These are phyloP conservation scores for Metschnikowia dekortorum DNA, from an alignment of 805 yeast genomes.

Conservation along the genomic window DNA sequence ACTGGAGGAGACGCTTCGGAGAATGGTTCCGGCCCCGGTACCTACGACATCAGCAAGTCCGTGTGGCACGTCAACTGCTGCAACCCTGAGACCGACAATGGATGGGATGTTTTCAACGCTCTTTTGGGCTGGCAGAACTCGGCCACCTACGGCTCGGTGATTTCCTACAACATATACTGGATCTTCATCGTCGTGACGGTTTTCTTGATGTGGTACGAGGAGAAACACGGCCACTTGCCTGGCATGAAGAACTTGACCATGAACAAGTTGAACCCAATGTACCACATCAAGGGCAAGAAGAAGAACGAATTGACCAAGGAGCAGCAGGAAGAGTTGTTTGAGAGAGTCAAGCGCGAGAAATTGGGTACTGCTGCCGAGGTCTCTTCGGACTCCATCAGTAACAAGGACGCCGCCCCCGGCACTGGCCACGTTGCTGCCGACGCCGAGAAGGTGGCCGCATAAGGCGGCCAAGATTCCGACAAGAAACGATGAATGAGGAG, in stretches of 20 bases:
- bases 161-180: slow-evolving; percentile 90
- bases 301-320: slow-evolving; percentile 50
- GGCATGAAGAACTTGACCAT: slow-evolving; percentile 44
- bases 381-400: slow-evolving; percentile 9
- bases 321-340: slow-evolving; percentile 52
- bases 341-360: slow-evolving; percentile 21
- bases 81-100: slow-evolving; percentile 85
- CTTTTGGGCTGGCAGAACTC: slow-evolving; percentile 95
- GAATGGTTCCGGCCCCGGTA: slow-evolving; percentile 89
- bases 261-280: slow-evolving; percentile 65
- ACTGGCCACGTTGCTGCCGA: neutral
- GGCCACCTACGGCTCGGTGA: slow-evolving; percentile 87
- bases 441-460: slow-evolving; percentile 5
- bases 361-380: slow-evolving; percentile 9
- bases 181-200: slow-evolving; percentile 53
- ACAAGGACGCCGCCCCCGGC: slow-evolving; percentile 2
- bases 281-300: slow-evolving; percentile 65
- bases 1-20: slow-evolving; percentile 96
- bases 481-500: no score
- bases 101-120: slow-evolving; percentile 97
- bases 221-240: slow-evolving; percentile 77
- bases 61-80: slow-evolving; percentile 98
- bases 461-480: no score
- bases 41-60: slow-evolving; percentile 70
- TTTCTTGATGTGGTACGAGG: slow-evolving; percentile 70